These are phyloP conservation scores for Rhizophagus clarus DNA, from an alignment of 192 early-diverging fungal species.

Conservation along the genomic window DNA sequence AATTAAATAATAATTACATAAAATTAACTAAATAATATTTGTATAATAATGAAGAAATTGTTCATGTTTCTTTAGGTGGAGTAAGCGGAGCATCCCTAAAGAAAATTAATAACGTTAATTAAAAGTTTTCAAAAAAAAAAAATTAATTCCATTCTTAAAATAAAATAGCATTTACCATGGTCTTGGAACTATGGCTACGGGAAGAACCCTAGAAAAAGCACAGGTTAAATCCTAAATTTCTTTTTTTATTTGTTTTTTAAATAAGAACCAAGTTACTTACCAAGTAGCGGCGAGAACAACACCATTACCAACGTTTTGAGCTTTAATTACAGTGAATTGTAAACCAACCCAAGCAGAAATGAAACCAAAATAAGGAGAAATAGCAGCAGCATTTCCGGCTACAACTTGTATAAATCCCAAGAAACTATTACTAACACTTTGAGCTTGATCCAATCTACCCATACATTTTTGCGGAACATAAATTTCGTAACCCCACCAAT, in stretches of 20 bases:
- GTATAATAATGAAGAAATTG: too few relatives aligned
- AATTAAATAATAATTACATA: too few relatives aligned
- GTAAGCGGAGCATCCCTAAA: not conserved
- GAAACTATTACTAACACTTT: slow-evolving; percentile 39
- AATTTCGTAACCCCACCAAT: slow-evolving; percentile 51
- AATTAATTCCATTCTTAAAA: not conserved
- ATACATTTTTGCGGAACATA: slow-evolving; percentile 44
- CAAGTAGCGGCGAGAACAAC: slow-evolving; percentile 47
- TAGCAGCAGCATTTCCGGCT: slow-evolving; percentile 21
- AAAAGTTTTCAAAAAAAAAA: not conserved
- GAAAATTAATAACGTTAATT: not conserved
- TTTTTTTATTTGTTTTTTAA: not conserved
- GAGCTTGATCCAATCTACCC: slow-evolving; percentile 36
- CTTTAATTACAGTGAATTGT: slow-evolving; percentile 45
- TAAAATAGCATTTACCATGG: slow-evolving; percentile 36
- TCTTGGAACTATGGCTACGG: slow-evolving; percentile 45
- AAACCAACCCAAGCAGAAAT: slow-evolving; percentile 48
- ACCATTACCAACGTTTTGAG: slow-evolving; percentile 39
- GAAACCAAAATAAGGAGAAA: slow-evolving; percentile 42
- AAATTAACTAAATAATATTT: too few relatives aligned
- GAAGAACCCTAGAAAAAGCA: slow-evolving; percentile 41
- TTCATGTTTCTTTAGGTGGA: not conserved
- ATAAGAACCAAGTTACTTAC: slow-evolving; percentile 28
- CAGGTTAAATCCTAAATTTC: not conserved
- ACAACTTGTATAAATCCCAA: slow-evolving; percentile 35